These are phyloP conservation scores for Triticum urartu DNA, from an alignment of 176 grass and related monocot genomes.

Conservation along the genomic window DNA sequence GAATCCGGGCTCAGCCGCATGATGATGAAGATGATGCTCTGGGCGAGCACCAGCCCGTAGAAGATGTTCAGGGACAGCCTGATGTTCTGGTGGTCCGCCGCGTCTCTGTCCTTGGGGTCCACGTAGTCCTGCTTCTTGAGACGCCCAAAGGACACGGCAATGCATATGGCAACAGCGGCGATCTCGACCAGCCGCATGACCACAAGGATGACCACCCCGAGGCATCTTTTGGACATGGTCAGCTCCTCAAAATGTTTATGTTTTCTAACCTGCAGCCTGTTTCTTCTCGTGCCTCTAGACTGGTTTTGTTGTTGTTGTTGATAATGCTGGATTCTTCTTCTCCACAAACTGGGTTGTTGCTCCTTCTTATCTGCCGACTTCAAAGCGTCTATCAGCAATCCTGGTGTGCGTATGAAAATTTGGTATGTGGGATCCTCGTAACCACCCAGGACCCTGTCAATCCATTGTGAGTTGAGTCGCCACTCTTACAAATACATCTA, in stretches of 20 bases:
- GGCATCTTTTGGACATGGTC: no score
- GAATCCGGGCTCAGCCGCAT: no score
- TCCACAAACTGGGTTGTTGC: not conserved
- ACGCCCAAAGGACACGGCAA: not conserved
- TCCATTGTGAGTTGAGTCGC: not conserved
- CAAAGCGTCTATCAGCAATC: not conserved
- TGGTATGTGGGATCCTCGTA: constrained; percentile 8
- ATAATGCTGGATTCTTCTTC: not conserved
- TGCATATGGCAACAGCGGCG: not conserved
- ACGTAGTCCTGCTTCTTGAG: constrained; percentile 20
- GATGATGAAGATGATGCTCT: constrained; percentile 11
- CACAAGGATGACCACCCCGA: rapidly evolving
- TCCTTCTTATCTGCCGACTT: not conserved
- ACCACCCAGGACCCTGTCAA: constrained; percentile 13
- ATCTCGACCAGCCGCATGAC: not conserved
- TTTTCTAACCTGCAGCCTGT: not conserved
- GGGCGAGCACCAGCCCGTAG: constrained; percentile 20
- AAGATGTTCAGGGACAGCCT: constrained; percentile 25
- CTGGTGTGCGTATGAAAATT: not conserved
- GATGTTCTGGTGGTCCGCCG: not conserved
- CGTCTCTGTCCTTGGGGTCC: not conserved
- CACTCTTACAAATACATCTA: not conserved
- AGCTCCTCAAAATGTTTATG: not conserved
- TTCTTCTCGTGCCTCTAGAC: not conserved
- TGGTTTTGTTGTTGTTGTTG: not conserved